Conservation (phyloP, 2,329 filamentous ascomycete genomes). For the Phialocephala subalpina region DNA sequence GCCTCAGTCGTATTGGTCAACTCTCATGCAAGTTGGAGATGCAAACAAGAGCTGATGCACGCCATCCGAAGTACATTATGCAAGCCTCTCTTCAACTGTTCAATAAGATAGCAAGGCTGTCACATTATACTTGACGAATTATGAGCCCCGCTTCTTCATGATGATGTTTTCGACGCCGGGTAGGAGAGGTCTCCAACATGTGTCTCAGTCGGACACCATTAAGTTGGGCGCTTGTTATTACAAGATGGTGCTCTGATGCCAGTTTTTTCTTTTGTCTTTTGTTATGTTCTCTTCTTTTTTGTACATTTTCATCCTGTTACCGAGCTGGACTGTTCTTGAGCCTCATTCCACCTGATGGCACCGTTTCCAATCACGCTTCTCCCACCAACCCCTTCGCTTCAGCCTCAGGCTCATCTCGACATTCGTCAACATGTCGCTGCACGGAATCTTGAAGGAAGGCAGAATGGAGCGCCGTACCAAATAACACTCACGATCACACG, state of each 20-base stretch:
- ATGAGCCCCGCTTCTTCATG: background rate
- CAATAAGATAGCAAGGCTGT: slow-evolving; percentile 23
- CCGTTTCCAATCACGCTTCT: slow-evolving; percentile 15
- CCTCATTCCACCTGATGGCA: slow-evolving; percentile 1
- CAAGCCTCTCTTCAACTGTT: slow-evolving; percentile 23
- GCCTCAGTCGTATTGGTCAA: background rate
- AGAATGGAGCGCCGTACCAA: slow-evolving; percentile 12
- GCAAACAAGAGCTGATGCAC: slow-evolving; percentile 18
- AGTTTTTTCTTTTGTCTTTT: background rate
- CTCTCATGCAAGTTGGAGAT: background rate
- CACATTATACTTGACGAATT: slow-evolving; percentile 15
- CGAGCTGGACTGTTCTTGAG: too few species aligned
- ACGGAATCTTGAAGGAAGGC: too few species aligned
- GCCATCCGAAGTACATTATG: slow-evolving; percentile 23
- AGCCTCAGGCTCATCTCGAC: slow-evolving; percentile 10
- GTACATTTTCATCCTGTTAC: too few species aligned
- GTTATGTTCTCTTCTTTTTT: too few species aligned
- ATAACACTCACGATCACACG: slow-evolving; percentile 25
- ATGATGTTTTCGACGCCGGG: slow-evolving; percentile 21
- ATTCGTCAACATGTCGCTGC: too few species aligned
- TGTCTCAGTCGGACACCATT: slow-evolving; percentile 1
- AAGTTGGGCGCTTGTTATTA: background rate
- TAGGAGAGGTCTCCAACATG: slow-evolving; percentile 13
- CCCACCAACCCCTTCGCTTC: background rate
- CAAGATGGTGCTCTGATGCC: background rate